Evolutionary conservation across 805 yeast genomes (phyloP).

Genomic region (Ogataea pilisensis): DNA sequence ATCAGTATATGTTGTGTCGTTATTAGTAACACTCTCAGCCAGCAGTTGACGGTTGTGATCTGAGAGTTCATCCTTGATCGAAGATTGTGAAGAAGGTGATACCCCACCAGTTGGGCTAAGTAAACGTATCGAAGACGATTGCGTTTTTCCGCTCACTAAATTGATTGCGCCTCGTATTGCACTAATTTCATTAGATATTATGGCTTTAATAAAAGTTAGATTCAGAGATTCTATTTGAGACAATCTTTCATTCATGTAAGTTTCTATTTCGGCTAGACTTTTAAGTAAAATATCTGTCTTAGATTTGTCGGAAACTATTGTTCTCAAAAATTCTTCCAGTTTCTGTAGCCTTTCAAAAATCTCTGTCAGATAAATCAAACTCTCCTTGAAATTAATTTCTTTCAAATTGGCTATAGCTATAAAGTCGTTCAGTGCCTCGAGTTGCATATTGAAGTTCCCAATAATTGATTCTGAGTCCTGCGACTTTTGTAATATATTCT

Average conservation of each 20-base stretch:
- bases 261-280: constrained; percentile 8
- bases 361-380: constrained; percentile 23
- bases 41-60: constrained; percentile 1
- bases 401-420: constrained; percentile 13
- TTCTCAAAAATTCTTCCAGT: constrained; percentile 21
- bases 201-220: constrained; percentile 11
- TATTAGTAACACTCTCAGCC: too few relatives aligned
- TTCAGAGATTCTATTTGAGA: constrained; percentile 10
- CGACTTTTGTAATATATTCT: constrained; percentile 10
- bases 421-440: constrained; percentile 24
- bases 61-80: too few relatives aligned
- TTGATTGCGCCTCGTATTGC: constrained; percentile 23
- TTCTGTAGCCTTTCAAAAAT: constrained; percentile 21
- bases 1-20: too few relatives aligned
- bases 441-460: constrained; percentile 22
- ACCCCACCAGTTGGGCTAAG: too few relatives aligned
- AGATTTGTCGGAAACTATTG: constrained; percentile 10
- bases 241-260: constrained; percentile 13
- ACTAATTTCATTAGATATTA: constrained; percentile 23
- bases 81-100: too few relatives aligned
- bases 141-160: constrained; percentile 19
- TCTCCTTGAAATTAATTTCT: constrained; percentile 21
- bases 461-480: constrained; percentile 17
- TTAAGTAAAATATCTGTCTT: constrained; percentile 12
- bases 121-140: too few relatives aligned